phyloP scores from a whole-genome alignment of 2,329 filamentous ascomycete species.

The Claviceps humidiphila region DNA sequence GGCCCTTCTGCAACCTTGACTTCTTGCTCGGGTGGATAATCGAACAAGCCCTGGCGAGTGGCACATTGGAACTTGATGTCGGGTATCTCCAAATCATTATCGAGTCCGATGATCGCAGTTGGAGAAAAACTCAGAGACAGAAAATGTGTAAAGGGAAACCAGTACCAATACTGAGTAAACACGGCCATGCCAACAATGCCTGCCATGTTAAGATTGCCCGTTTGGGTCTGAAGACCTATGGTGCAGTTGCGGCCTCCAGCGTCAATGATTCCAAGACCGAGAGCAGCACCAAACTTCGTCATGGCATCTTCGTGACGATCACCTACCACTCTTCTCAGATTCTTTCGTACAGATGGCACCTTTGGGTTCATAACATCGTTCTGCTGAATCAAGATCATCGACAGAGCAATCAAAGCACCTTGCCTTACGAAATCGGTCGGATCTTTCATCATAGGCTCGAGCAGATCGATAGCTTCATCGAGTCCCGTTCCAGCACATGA shows the following conservation, averaged over 20 bases:
- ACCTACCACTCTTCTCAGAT: conserved; percentile 81
- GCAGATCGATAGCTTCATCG: conserved; percentile 87
- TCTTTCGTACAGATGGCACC: conserved; percentile 80
- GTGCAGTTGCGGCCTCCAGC: conserved; percentile 97
- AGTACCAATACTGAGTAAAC: conserved; percentile 99
- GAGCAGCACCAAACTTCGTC: conserved; percentile 94
- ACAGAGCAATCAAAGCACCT: conserved; percentile 81
- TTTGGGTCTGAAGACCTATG: conserved; percentile 93
- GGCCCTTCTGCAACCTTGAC: conserved; percentile 89
- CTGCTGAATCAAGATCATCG: conserved; percentile 99
- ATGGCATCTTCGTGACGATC: conserved; percentile 98
- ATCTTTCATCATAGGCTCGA: conserved; percentile 99
- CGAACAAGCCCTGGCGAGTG: conserved; percentile 86
- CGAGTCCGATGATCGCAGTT: conserved; percentile 86
- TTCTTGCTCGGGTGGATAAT: conserved; percentile 94
- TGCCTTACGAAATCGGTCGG: conserved; percentile 97
- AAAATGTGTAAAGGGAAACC: conserved; percentile 99
- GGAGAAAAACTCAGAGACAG: conserved; percentile 91
- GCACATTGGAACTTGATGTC: conserved; percentile 94
- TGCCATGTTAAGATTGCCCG: conserved; percentile 96
- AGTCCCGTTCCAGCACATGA: conserved; percentile 93
- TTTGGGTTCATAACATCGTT: conserved; percentile 99
- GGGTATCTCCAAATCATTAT: conserved; percentile 86
- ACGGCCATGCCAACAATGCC: conserved; percentile 96
- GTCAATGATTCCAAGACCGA: conserved; percentile 94